These are phyloP conservation scores for Phellopilus nigrolimitatus DNA, from an alignment of 1,284 basidiomycete genomes.

Conservation along the genomic window DNA sequence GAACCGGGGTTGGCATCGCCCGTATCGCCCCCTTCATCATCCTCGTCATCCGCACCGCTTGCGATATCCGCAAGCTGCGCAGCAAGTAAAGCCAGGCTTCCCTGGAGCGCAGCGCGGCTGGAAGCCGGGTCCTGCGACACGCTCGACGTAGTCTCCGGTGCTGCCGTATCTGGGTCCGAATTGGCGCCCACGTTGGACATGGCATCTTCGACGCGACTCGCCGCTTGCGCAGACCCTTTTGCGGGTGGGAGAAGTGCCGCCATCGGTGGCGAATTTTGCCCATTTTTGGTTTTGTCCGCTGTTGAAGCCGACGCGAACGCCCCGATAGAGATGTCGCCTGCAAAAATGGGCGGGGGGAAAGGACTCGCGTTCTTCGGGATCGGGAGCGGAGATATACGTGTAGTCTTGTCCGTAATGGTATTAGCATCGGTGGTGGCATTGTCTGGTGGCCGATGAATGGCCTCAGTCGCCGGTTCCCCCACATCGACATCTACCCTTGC, in stretches of 20 bases:
- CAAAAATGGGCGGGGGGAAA: slow-evolving; percentile 5
- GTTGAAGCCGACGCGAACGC: not conserved
- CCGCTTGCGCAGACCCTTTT: not conserved
- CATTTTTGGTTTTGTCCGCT: not conserved
- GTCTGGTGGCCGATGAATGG: too few relatives aligned
- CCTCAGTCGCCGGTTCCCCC: too few relatives aligned
- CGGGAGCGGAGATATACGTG: too few relatives aligned
- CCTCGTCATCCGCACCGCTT: slow-evolving; percentile 26
- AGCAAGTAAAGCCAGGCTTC: slow-evolving; percentile 56
- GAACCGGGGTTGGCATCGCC: not conserved
- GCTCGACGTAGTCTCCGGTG: slow-evolving; percentile 12
- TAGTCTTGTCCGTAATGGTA: too few relatives aligned
- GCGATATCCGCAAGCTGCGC: slow-evolving; percentile 58
- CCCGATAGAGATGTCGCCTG: not conserved
- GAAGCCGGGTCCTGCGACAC: slow-evolving; percentile 25
- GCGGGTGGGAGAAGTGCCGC: not conserved
- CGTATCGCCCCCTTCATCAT: too few relatives aligned
- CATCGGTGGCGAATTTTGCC: not conserved
- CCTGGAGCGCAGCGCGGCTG: slow-evolving; percentile 57
- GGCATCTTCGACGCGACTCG: not conserved
- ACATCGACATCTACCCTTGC: too few relatives aligned
- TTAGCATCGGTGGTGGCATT: too few relatives aligned
- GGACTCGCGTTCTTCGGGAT: not conserved
- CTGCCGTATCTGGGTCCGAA: slow-evolving; percentile 8
- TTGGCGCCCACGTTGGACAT: not conserved